Conservation (phyloP, 2,329 filamentous ascomycete species). For the Penicillium psychrosexuale region DNA sequence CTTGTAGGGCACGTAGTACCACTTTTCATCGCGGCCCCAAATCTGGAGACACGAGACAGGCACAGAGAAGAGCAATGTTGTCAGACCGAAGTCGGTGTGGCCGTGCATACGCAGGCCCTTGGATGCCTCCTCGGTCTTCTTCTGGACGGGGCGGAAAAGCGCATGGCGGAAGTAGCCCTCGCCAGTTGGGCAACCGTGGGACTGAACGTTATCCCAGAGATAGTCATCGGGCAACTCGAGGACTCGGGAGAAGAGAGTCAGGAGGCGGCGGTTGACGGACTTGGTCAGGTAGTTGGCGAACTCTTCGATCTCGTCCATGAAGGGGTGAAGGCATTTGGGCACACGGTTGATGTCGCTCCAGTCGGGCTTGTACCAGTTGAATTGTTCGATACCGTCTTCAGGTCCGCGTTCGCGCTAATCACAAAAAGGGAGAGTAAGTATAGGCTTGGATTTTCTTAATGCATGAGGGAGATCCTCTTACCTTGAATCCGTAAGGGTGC, state of each 20-base stretch:
- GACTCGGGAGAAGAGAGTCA: slow-evolving; percentile 44
- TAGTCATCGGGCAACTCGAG: slow-evolving; percentile 47
- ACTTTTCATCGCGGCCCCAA: slow-evolving; percentile 44
- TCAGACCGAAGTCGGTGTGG: slow-evolving; percentile 50
- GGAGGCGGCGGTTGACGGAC: slow-evolving; percentile 47
- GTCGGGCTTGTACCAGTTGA: slow-evolving; percentile 53
- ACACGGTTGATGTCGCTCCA: slow-evolving; percentile 43
- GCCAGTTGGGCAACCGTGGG: slow-evolving; percentile 42
- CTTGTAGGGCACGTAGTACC: slow-evolving; percentile 46
- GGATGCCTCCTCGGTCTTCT: slow-evolving; percentile 38
- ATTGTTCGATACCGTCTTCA: slow-evolving; percentile 53
- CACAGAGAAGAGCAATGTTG: slow-evolving; percentile 49
- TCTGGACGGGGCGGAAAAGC: slow-evolving; percentile 39
- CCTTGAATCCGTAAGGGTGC: slow-evolving; percentile 48
- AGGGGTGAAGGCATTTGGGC: slow-evolving; percentile 48
- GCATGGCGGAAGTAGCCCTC: slow-evolving; percentile 50
- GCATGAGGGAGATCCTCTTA: slow-evolving; percentile 10
- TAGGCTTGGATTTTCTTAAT: neutral
- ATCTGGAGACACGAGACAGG: slow-evolving; percentile 50
- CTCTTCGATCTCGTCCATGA: slow-evolving; percentile 51
- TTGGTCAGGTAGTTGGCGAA: slow-evolving; percentile 50
- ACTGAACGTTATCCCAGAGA: slow-evolving; percentile 47
- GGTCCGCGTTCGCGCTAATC: slow-evolving; percentile 42
- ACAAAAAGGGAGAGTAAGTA: neutral
- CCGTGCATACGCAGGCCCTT: slow-evolving; percentile 44